A percentile compares a stretch with the other conserved stretches of the same genome.
phyloP scores from a whole-genome alignment of 2,329 filamentous ascomycete genomes.

The Fusarium anguioides region DNA sequence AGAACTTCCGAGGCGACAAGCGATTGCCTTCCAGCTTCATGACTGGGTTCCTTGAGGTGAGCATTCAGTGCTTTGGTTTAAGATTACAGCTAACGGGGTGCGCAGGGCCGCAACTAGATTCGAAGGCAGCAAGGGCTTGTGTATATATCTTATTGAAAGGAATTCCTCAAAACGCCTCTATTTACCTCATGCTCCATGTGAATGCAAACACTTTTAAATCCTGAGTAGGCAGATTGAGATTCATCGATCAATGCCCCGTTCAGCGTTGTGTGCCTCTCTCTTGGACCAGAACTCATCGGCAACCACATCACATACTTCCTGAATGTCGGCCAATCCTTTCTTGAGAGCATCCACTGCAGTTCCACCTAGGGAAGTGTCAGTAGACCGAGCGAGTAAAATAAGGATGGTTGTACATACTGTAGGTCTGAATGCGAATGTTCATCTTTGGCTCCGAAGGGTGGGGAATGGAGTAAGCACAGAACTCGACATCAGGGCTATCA shows the following conservation, averaged over 20 bases:
- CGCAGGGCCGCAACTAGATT: constrained; percentile 66
- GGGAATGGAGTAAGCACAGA: constrained; percentile 97
- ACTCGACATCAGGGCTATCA: constrained; percentile 89
- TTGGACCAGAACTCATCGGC: constrained; percentile 85
- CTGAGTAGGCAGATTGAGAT: neutral
- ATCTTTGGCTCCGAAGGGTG: constrained; percentile 96
- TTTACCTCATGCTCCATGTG: constrained; percentile 43
- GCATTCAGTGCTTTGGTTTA: constrained; percentile 43
- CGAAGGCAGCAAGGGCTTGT: constrained; percentile 42
- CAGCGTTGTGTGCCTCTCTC: constrained; percentile 51
- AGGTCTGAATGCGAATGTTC: constrained; percentile 98
- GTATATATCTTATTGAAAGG: constrained; percentile 52
- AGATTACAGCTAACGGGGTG: constrained; percentile 32
- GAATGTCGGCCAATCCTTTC: constrained; percentile 88
- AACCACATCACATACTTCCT: constrained; percentile 93
- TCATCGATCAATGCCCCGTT: constrained; percentile 50
- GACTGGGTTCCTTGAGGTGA: constrained; percentile 91
- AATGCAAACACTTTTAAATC: constrained; percentile 29
- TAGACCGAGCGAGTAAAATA: neutral
- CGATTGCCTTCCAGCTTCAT: constrained; percentile 91
- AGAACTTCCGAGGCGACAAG: constrained; percentile 79
- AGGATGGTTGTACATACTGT: constrained; percentile 70
- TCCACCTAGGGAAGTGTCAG: constrained; percentile 66
- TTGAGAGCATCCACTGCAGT: constrained; percentile 87
- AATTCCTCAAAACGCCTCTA: constrained; percentile 50